Base-by-base conservation (phyloP, 495 filamentous ascomycete species). In the Aspergillus conjunctus region DNA sequence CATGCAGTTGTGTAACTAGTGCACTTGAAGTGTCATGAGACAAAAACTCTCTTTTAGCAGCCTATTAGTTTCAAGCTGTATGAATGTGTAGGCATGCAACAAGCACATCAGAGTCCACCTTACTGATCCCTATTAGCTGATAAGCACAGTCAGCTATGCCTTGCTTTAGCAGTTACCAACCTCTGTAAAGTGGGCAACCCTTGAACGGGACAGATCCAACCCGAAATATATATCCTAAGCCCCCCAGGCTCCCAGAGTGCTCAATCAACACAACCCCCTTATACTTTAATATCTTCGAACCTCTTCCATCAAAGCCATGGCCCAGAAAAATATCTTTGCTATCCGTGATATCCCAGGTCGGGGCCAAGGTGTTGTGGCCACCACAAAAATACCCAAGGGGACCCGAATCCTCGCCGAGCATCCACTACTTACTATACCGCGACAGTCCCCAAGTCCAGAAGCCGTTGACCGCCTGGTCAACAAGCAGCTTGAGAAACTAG, bases 391-490 rank as follows among this genome's bases (percentile, higher is more conserved):
- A 7, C 33, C 33, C 33, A 51, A 51, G 30, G 49, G 49, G 22
- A 51, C 49, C 8, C 49, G 49, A 4, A 32, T 51, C 8, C 26
- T 51, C 8, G 21, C 49, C 11, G 49, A 51, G 26, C 22, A 32
- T 51, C 49, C 26, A 51, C 22, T 51, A 14, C 4, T 51, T 51
- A 51, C 10, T 7, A 30, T 51, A 33, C 49, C 49, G 5, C 49
- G 49, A 51, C 11, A 33, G 22, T 32, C 10, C 5, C 7, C 21
- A 21, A 51, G 26, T 33, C 8, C 32, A 10, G 26, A 51, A 32
- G 26, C 49, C 49, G 12, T 51, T 51, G 30, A 51, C 21, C 11
- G 30, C 26, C 8, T 51, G 22, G 49, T 51, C n/a, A 33, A 51
- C 2, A n/a, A 53, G 30, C n/a, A 53, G 15, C 7, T 51, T 14